Evolutionary conservation across 2,329 filamentous ascomycete species (phyloP), one percentile per base, ranked within the genome.

Genomic region (Fusarium dimerum): DNA sequence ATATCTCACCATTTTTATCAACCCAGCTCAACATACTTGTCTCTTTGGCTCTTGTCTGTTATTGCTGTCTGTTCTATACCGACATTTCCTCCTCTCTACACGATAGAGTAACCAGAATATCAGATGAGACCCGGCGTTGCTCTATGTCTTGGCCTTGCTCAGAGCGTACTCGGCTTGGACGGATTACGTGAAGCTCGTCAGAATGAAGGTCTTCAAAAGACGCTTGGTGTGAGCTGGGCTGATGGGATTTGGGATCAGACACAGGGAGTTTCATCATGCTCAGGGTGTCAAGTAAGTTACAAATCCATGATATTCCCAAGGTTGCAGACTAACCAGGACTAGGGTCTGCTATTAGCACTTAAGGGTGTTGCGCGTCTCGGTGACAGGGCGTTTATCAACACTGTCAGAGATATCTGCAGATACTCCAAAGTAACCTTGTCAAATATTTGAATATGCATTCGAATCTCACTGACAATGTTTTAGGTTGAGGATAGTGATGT

Each of bases 401-500:
- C 65, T 4, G 43, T 64, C 15, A 66, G 70, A 43, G 57, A 57
- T 1, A 55, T 73, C 34, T 74, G 72, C 61, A 71, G 68, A 45
- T 45, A 66, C 3, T 63, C 69, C 48, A 65, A 66, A 48, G 71
- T 72, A 54, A 30, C n/a, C 13, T 10, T 20, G 5, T 5, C 13
- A 13, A 10, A n/a, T 10, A 11, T 12, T 30, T 16, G n/a, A 3
- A 17, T 16, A n/a, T 8, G 7, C 15, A 47, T 44, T 8, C 30
- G 30, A 26, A 7, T 26, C 26, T 13, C 36, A 18, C 42, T 58
- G 34, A 55, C 30, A 20, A 26, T 43, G 17, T 43, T 43, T 10
- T 12, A 81, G 75, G 67, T 73, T 38, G 74, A 81, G 60, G 81
- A 84, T 48, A 62, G 69, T 30, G 82, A 85, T 63, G 81, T 85